phyloP scores from a whole-genome alignment of 73 alveolate species.

The Paramecium sonneborni region DNA sequence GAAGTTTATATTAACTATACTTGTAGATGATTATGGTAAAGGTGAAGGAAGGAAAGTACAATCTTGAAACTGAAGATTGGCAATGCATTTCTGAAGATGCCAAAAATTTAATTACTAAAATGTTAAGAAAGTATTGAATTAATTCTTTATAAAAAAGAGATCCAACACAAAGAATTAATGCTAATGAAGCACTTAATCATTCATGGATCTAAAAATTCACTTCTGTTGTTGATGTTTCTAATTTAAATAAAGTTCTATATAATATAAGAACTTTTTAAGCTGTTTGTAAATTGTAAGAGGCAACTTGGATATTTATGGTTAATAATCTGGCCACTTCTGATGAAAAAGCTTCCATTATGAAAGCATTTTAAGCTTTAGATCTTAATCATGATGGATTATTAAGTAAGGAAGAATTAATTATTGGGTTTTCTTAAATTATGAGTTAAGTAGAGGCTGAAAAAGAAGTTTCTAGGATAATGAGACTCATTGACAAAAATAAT shows the following conservation, averaged over 20 bases:
- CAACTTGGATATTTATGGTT: slow-evolving; percentile 70
- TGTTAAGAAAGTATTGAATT: slow-evolving; percentile 8
- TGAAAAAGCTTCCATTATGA: slow-evolving; percentile 59
- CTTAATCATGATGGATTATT: slow-evolving; percentile 73
- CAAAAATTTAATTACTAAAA: slow-evolving; percentile 28
- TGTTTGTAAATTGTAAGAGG: slow-evolving; percentile 39
- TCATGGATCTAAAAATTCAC: slow-evolving; percentile 45
- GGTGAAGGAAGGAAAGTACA: slow-evolving; percentile 45
- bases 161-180: slow-evolving; percentile 30
- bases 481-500: slow-evolving; percentile 51
- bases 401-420: slow-evolving; percentile 70
- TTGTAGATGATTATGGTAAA: slow-evolving; percentile 50
- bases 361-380: slow-evolving; percentile 70
- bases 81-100: slow-evolving; percentile 52
- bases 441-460: slow-evolving; percentile 53
- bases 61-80: slow-evolving; percentile 58
- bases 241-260: slow-evolving; percentile 2
- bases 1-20: not conserved
- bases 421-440: slow-evolving; percentile 69
- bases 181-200: slow-evolving; percentile 31
- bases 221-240: not conserved
- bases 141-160: not conserved
- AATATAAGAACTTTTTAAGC: slow-evolving; percentile 53
- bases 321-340: slow-evolving; percentile 72
- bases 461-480: slow-evolving; percentile 62